Conservation (phyloP, 2,329 filamentous ascomycete species). For the Paramyrothecium sp. region DNA sequence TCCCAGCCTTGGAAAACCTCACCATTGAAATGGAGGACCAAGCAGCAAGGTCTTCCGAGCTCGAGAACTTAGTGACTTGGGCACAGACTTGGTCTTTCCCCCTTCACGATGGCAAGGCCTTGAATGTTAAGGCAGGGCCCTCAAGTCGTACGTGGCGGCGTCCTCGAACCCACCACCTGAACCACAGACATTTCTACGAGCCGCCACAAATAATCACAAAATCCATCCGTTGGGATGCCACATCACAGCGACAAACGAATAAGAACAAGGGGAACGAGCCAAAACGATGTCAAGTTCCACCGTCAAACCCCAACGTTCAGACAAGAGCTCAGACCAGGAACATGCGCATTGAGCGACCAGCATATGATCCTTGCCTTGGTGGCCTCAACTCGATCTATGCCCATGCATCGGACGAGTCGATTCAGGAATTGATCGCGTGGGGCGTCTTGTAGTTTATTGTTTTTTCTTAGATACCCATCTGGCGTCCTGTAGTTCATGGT, state of each 20-base stretch:
- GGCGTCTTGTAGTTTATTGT: not conserved
- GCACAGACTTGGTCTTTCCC: not conserved
- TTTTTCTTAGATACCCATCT: too few species aligned
- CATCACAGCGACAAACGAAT: too few species aligned
- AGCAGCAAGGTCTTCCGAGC: not conserved
- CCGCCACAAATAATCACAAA: not conserved
- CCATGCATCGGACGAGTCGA: not conserved
- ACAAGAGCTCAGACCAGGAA: too few species aligned
- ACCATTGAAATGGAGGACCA: not conserved
- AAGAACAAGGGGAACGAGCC: too few species aligned
- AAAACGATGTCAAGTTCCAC: too few species aligned
- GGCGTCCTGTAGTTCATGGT: too few species aligned
- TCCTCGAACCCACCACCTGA: not conserved
- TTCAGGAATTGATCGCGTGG: not conserved
- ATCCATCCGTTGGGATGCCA: too few species aligned
- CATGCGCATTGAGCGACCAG: not conserved
- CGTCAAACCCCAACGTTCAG: too few species aligned
- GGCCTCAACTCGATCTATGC: not conserved
- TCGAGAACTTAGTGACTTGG: not conserved
- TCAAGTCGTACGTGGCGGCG: not conserved
- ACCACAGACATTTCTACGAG: not conserved
- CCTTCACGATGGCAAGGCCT: not conserved
- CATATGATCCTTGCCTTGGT: not conserved
- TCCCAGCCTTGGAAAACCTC: not conserved
- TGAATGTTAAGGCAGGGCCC: not conserved